Evolutionary conservation across 768 basidiomycete genomes (phyloP), one percentile per base, ranked within the genome.

Genomic region (Boletus fagicola): DNA sequence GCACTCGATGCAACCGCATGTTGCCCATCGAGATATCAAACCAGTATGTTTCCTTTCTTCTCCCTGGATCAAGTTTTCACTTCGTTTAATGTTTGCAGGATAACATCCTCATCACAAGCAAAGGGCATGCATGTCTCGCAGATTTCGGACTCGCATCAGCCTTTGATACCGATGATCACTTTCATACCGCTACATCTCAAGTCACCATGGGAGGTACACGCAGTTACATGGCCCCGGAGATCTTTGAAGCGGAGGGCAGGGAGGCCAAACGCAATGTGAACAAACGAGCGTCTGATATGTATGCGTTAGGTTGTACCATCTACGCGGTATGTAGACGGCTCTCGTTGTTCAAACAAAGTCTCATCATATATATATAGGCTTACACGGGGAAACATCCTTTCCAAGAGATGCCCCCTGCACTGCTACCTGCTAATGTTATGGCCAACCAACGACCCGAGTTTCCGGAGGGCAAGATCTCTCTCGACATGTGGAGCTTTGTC

Each of bases 51-150:
- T 61, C 62, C 31, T 15, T 5, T 30, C 18, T 35, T 40, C 36
- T 35, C 7, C 30, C 18, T 36, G 6, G 39, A 28, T 43, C 20
- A 24, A 10, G 9, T 44, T 13, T 39, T 36, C 7, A 43, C 24
- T 18, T 44, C 46, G 38, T 69, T 22, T 64, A 20, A 65, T 64
- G 11, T 38, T 31, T 22, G 2, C 54, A 80, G 80, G 75, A 72
- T 15, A 82, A 83, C 54, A 77, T 83, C 46, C 72, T 83, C 22
- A 72, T 83, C 18, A 77, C 76, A 6, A 67, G 62, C 5, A 59
- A 69, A 13, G 72, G 72, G 15, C 67, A 69, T 26, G 82, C 81
- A 12, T 80, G 79, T 53, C 69, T 83, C 5, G 76, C 80, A 28
- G 81, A 83, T 62, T 82, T 83, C 51, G 81, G 81, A 16, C 67